These are phyloP conservation scores for Colletotrichum sp. DNA, from an alignment of 2,329 filamentous ascomycete species.

Conservation along the genomic window DNA sequence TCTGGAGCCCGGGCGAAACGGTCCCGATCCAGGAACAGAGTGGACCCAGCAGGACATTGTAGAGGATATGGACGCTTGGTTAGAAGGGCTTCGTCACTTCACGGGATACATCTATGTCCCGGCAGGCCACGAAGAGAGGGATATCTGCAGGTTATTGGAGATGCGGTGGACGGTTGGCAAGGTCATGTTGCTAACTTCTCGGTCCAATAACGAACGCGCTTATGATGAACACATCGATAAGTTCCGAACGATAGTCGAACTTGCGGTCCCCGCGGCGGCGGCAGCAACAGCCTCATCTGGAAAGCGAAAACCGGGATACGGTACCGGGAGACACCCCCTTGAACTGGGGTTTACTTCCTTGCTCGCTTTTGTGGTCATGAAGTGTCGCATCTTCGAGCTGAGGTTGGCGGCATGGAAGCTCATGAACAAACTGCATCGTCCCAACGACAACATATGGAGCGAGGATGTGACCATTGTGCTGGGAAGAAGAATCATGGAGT, in stretches of 20 bases:
- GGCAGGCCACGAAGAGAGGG: neutral
- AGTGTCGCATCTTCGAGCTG: neutral
- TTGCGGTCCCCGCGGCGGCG: neutral
- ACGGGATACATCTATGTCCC: neutral
- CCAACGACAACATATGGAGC: constrained; percentile 44
- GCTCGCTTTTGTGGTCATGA: neutral
- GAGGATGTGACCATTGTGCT: constrained; percentile 33
- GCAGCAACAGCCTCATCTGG: neutral
- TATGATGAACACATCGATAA: constrained; percentile 35
- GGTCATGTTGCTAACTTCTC: neutral
- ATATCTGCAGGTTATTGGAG: neutral
- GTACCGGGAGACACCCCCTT: neutral
- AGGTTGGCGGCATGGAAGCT: neutral
- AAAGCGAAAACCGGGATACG: neutral
- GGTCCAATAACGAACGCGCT: neutral
- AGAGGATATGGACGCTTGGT: neutral
- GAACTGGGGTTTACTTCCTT: neutral
- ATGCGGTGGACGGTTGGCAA: neutral
- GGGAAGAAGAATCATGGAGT: constrained; percentile 35
- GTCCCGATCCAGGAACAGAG: neutral
- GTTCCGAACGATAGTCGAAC: constrained; percentile 23
- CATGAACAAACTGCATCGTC: constrained; percentile 4
- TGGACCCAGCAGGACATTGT: neutral
- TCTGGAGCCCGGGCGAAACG: neutral
- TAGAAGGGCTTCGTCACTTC: neutral